Conservation (phyloP, 1,284 basidiomycete species). For the Macrocystidia cucumis region DNA sequence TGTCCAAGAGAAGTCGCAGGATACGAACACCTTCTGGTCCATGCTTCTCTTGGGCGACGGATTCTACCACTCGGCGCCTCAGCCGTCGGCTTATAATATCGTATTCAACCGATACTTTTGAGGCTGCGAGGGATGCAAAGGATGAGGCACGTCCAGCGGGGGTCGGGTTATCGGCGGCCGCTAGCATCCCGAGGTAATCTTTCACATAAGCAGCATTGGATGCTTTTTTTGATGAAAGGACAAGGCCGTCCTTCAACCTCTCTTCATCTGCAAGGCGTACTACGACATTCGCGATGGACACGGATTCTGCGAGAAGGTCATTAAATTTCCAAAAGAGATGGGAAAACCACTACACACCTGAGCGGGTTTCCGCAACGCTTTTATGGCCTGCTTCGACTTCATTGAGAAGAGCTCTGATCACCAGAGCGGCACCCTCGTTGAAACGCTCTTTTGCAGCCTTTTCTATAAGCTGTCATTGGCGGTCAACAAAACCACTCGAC, state of each 20-base stretch:
- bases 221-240: constrained; percentile 46
- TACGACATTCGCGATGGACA: constrained; percentile 52
- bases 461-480: constrained; percentile 57
- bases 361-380: constrained; percentile 50
- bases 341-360: constrained; percentile 36
- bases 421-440: constrained; percentile 65
- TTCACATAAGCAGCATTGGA: constrained; percentile 54
- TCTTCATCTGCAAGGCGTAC: constrained; percentile 55
- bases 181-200: constrained; percentile 72
- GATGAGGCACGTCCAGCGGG: constrained; percentile 55
- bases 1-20: constrained; percentile 72
- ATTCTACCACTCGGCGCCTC: constrained; percentile 69
- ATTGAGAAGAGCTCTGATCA: constrained; percentile 67
- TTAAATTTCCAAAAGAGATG: constrained; percentile 6
- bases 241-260: constrained; percentile 50
- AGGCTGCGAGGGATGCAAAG: constrained; percentile 62
- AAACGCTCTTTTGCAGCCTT: constrained; percentile 70
- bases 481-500: constrained; percentile 5
- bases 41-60: constrained; percentile 77
- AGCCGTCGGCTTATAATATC: constrained; percentile 69
- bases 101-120: constrained; percentile 79
- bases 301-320: constrained; percentile 38
- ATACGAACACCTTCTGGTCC: constrained; percentile 85
- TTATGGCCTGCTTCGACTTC: constrained; percentile 61
- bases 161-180: constrained; percentile 76